These are phyloP conservation scores for Crassisporium funariophilum DNA, from an alignment of 768 basidiomycete genomes.

Conservation along the genomic window DNA sequence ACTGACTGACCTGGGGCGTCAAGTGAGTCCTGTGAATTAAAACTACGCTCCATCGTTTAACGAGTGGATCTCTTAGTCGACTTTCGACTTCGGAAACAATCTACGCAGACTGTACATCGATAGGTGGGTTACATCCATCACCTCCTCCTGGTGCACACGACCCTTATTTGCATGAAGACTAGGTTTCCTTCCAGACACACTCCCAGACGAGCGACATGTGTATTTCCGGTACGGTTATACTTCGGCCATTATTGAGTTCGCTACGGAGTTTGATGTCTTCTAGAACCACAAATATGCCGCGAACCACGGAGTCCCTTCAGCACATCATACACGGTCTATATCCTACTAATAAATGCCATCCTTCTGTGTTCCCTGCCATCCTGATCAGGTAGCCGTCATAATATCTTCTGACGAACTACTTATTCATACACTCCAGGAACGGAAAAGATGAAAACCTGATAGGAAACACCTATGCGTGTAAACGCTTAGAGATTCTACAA, in stretches of 20 bases:
- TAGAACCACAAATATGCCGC: slow-evolving; percentile 75
- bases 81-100: slow-evolving; percentile 59
- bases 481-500: slow-evolving; percentile 63
- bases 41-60: neutral
- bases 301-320: slow-evolving; percentile 75
- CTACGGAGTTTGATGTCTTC: neutral
- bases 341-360: slow-evolving; percentile 50
- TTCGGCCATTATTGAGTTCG: neutral
- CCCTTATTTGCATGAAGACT: slow-evolving; percentile 43
- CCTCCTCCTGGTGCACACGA: neutral
- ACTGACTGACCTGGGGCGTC: slow-evolving; percentile 68
- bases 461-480: slow-evolving; percentile 70
- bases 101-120: slow-evolving; percentile 69
- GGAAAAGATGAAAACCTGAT: slow-evolving; percentile 70
- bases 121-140: slow-evolving; percentile 46
- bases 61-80: slow-evolving; percentile 48
- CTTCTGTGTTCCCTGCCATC: slow-evolving; percentile 48
- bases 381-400: slow-evolving; percentile 49
- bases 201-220: slow-evolving; percentile 43
- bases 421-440: slow-evolving; percentile 44
- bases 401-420: neutral
- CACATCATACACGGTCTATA: slow-evolving; percentile 78
- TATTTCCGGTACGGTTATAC: slow-evolving; percentile 55
- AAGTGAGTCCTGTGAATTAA: slow-evolving; percentile 40
- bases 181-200: slow-evolving; percentile 59